Conservation (phyloP, 495 filamentous ascomycete species). For the Thermochaetoides thermophila region DNA sequence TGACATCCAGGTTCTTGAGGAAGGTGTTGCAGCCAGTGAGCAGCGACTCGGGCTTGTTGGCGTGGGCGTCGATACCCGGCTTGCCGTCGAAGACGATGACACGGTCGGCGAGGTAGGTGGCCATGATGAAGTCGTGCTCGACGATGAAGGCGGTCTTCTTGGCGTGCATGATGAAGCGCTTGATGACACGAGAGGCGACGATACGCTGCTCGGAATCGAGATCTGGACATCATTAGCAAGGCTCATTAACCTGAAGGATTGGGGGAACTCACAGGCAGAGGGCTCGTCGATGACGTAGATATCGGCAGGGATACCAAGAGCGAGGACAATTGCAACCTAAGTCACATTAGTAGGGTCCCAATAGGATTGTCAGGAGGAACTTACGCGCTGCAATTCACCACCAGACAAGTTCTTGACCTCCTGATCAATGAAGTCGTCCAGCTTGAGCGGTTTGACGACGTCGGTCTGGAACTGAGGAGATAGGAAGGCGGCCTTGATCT, state of each 20-base stretch:
- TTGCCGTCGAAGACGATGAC: conserved; percentile 97
- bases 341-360: too few species aligned
- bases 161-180: conserved; percentile 98
- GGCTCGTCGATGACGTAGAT: conserved; percentile 94
- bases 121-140: conserved; percentile 99
- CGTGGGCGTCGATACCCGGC: conserved; percentile 73
- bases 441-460: conserved; percentile 94
- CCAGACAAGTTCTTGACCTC: conserved; percentile 97
- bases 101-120: conserved; percentile 86
- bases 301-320: conserved; percentile 88
- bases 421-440: conserved; percentile 98
- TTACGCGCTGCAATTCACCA: conserved; percentile 84
- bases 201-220: conserved; percentile 99
- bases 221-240: conserved; percentile 8
- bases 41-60: conserved; percentile 79
- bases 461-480: conserved; percentile 97
- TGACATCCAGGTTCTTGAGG: conserved; percentile 89
- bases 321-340: conserved; percentile 84
- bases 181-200: conserved; percentile 89
- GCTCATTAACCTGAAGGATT: too few species aligned
- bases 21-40: conserved; percentile 95
- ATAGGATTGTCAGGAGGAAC: too few species aligned
- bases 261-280: conserved; percentile 16
- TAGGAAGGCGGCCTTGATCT: conserved; percentile 92
- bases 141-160: conserved; percentile 99